These are phyloP conservation scores for Trichoderma guizhouense DNA, from an alignment of 2,329 filamentous ascomycete species.

Conservation along the genomic window DNA sequence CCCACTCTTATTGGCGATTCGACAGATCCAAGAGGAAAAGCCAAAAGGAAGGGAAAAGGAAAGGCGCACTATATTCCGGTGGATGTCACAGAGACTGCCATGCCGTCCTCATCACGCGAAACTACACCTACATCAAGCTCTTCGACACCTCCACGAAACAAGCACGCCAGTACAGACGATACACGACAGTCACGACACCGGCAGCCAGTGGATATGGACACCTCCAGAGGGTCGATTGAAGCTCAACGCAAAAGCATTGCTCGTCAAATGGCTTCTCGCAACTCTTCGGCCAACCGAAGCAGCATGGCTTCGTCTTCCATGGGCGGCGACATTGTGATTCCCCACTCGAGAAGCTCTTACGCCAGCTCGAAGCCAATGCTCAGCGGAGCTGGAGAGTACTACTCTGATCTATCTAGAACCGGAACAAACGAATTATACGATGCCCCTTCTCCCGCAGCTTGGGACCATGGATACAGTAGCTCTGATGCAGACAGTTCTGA, in stretches of 20 bases:
- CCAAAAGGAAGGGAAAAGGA: slow-evolving; percentile 24
- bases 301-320: slow-evolving; percentile 11
- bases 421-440: not conserved
- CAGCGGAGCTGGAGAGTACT: slow-evolving; percentile 1
- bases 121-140: not conserved
- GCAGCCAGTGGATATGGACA: not conserved
- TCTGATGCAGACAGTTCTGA: slow-evolving; percentile 12
- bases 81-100: not conserved
- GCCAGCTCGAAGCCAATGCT: slow-evolving; percentile 10
- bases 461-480: slow-evolving; percentile 16
- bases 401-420: slow-evolving; percentile 4
- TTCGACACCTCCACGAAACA: not conserved
- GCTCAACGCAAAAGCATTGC: not conserved
- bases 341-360: slow-evolving; percentile 7
- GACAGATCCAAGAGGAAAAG: slow-evolving; percentile 19
- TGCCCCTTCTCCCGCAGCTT: not conserved
- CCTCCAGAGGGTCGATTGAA: not conserved
- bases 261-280: slow-evolving; percentile 4
- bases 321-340: slow-evolving; percentile 1
- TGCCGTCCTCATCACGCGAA: not conserved
- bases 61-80: slow-evolving; percentile 11
- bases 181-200: not conserved
- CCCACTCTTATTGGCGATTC: slow-evolving; percentile 24
- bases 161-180: not conserved
- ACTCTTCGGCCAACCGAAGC: slow-evolving; percentile 5